Percentiles rank a stretch among this genome's conserved stretches.
Evolutionary conservation across 148 eudicot genomes (phyloP).

Genomic region (Diospyros kaki): DNA sequence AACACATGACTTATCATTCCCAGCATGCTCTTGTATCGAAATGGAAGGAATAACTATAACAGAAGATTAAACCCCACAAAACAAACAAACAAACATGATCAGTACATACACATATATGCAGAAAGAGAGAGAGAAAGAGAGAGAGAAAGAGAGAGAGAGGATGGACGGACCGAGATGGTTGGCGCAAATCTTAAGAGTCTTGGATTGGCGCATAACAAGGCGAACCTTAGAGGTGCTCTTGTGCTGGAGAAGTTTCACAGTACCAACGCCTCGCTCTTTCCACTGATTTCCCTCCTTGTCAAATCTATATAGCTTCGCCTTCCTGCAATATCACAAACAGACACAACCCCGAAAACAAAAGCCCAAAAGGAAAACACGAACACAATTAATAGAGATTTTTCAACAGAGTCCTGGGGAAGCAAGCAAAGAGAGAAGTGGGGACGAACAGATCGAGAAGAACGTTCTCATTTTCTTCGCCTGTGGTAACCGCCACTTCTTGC

Average conservation of each 20-base stretch:
- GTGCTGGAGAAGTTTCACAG: constrained; percentile 33
- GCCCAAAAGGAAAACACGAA: no score
- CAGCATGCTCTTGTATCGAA: constrained; percentile 34
- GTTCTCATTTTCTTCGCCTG: constrained; percentile 49
- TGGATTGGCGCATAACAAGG: constrained; percentile 29
- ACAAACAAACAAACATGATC: background rate
- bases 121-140: background rate
- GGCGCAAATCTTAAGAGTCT: constrained; percentile 26
- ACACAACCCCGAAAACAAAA: background rate
- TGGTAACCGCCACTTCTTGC: constrained; percentile 42
- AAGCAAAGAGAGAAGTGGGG: background rate
- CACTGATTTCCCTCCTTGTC: constrained; percentile 26
- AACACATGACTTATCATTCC: constrained; percentile 28
- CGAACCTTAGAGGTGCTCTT: constrained; percentile 25
- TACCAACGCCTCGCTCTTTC: constrained; percentile 34
- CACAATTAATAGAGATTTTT: no score
- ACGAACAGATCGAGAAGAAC: constrained; percentile 35
- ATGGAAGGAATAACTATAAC: constrained; percentile 20
- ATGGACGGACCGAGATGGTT: constrained; percentile 22
- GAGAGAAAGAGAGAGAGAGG: background rate
- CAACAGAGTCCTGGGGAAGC: no score
- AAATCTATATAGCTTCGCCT: constrained; percentile 26
- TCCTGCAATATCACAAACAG: constrained; percentile 8
- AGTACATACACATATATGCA: background rate
- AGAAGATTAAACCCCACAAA: background rate